phyloP scores from a whole-genome alignment of 305 asterid genomes.

The Fraxinus sp. region DNA sequence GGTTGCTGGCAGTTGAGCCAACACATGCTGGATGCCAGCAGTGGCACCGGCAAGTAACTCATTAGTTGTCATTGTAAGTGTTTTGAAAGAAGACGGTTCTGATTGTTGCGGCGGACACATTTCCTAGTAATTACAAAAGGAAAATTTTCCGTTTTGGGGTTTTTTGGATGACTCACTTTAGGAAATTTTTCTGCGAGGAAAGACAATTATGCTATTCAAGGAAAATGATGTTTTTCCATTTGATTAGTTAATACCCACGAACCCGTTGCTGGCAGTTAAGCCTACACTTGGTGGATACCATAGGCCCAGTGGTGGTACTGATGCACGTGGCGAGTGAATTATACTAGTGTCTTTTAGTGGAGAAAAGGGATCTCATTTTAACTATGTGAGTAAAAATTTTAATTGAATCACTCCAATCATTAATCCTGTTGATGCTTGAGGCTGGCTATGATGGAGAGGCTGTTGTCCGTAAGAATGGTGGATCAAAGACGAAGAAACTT shows the following conservation, averaged over 20 bases:
- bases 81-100: neutral
- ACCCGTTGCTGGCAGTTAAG: neutral
- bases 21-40: neutral
- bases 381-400: neutral
- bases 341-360: neutral
- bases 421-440: neutral
- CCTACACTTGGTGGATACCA: neutral
- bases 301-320: neutral
- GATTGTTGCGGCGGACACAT: neutral
- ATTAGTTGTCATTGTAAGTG: neutral
- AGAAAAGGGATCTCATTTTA: neutral
- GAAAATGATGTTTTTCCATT: conserved; percentile 1
- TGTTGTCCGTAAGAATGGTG: neutral
- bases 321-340: neutral
- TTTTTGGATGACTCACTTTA: neutral
- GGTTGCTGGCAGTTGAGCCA: neutral
- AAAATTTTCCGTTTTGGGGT: neutral
- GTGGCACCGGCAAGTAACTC: neutral
- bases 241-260: neutral
- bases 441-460: neutral
- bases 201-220: neutral
- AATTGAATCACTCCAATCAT: neutral
- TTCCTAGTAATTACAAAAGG: neutral
- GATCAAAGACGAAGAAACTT: neutral
- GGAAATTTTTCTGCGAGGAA: neutral